Conservation (phyloP, 208 protist genomes). For the Crithidia brevicula region DNA sequence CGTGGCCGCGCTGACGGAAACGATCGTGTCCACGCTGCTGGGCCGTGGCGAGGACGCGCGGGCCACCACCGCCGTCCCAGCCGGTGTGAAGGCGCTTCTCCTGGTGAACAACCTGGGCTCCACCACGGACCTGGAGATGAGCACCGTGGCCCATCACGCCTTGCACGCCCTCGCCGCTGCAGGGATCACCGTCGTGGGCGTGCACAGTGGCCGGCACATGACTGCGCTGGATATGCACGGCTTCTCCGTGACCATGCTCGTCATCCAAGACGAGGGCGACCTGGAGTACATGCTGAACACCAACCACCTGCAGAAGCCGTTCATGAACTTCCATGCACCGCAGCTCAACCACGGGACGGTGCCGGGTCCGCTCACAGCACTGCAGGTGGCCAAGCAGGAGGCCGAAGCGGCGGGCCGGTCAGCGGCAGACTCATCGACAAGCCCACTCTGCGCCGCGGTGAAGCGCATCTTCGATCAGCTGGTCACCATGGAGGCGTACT, state of each 20-base stretch:
- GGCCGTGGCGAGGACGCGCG: conserved; percentile 10
- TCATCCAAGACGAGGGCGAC: conserved; percentile 38
- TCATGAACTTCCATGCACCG: conserved; percentile 63
- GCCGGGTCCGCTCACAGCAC: conserved; percentile 42
- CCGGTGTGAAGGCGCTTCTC: conserved; percentile 44
- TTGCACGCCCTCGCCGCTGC: conserved; percentile 35
- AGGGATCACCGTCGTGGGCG: conserved; percentile 46
- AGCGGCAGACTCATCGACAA: background rate
- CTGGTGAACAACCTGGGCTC: conserved; percentile 92
- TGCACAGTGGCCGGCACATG: conserved; percentile 79
- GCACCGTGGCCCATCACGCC: conserved; percentile 37
- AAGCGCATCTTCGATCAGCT: conserved; percentile 43
- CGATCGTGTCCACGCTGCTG: conserved; percentile 42
- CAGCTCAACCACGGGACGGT: conserved; percentile 10
- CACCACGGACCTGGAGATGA: conserved; percentile 83
- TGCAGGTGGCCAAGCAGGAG: conserved; percentile 41
- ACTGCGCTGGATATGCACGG: conserved; percentile 91
- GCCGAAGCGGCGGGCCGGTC: conserved; percentile 13
- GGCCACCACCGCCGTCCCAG: conserved; percentile 11
- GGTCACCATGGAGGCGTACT: conserved; percentile 31
- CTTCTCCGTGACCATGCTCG: conserved; percentile 77
- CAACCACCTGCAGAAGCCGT: conserved; percentile 37
- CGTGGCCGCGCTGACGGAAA: conserved; percentile 32
- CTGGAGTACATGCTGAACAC: conserved; percentile 52
- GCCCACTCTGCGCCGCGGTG: conserved; percentile 21